These are phyloP conservation scores for Hydnum rufescens DNA, from an alignment of 768 basidiomycete species.

Conservation along the genomic window DNA sequence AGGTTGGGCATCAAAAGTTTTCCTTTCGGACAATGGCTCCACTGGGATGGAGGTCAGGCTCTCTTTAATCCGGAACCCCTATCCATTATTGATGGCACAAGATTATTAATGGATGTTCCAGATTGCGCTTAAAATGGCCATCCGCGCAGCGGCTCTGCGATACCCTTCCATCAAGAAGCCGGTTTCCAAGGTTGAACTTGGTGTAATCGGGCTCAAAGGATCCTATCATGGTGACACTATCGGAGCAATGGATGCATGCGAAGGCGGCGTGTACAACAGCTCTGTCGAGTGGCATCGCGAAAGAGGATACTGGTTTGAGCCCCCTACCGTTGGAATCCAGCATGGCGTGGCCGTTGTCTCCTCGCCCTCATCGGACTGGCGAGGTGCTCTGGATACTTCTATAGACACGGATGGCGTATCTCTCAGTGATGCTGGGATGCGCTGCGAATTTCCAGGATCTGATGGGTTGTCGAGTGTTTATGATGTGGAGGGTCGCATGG, in stretches of 20 bases:
- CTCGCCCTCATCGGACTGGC: conserved; percentile 25
- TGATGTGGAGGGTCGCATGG: conserved; percentile 40
- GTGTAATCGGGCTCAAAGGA: conserved; percentile 70
- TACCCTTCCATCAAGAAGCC: not conserved
- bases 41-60: conserved; percentile 81
- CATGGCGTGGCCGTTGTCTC: conserved; percentile 35
- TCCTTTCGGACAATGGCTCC: conserved; percentile 88
- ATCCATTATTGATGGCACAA: not conserved
- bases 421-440: not conserved
- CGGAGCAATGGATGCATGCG: conserved; percentile 89
- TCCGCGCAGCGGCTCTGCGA: conserved; percentile 40
- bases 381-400: conserved; percentile 15
- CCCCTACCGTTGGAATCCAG: conserved; percentile 55
- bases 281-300: conserved; percentile 92
- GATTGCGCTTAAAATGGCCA: conserved; percentile 78
- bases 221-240: conserved; percentile 98
- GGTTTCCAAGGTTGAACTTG: conserved; percentile 28
- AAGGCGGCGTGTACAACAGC: conserved; percentile 49
- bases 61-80: not conserved
- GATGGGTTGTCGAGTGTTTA: conserved; percentile 43
- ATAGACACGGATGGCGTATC: not conserved
- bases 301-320: conserved; percentile 85
- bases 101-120: not conserved
- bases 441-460: conserved; percentile 13
- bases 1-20: conserved; percentile 81